Evolutionary conservation across 2,329 filamentous ascomycete species (phyloP).

Genomic region (Talaromyces sp.): DNA sequence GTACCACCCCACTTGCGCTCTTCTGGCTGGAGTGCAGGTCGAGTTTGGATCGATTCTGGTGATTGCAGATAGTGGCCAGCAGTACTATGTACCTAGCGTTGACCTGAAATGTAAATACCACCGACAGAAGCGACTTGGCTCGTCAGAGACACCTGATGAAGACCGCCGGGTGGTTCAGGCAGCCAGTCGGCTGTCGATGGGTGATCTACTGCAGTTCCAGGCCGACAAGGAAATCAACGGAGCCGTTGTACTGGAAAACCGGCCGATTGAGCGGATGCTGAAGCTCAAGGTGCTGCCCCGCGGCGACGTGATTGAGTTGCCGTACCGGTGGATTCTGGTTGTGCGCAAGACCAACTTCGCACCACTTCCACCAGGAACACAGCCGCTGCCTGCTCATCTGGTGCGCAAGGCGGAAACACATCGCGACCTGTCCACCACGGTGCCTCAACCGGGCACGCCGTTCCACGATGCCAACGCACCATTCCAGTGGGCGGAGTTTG

Average conservation of each 20-base stretch:
- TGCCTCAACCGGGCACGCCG: constrained; percentile 62
- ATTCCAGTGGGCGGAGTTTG: constrained; percentile 77
- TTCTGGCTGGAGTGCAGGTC: constrained; percentile 85
- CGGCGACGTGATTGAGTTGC: constrained; percentile 58
- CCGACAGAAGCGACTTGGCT: constrained; percentile 76
- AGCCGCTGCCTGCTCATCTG: constrained; percentile 48
- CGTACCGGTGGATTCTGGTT: constrained; percentile 52
- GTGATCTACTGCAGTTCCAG: constrained; percentile 84
- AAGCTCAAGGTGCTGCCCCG: constrained; percentile 80
- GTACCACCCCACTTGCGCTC: constrained; percentile 93
- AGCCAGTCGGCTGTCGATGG: constrained; percentile 64
- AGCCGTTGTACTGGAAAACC: constrained; percentile 81
- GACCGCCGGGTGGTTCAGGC: constrained; percentile 66
- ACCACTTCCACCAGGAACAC: constrained; percentile 45
- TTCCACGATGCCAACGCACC: constrained; percentile 59
- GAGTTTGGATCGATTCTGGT: constrained; percentile 83
- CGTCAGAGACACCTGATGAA: constrained; percentile 63
- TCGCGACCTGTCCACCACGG: constrained; percentile 58
- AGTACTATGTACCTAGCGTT: constrained; percentile 88
- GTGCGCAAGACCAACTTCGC: constrained; percentile 50
- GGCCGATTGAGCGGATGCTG: constrained; percentile 68
- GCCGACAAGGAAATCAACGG: constrained; percentile 84
- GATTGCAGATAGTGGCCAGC: constrained; percentile 83
- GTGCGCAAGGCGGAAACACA: constrained; percentile 50
- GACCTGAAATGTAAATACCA: constrained; percentile 96